Evolutionary conservation across 352 stramenopile genomes (phyloP), one percentile per base, ranked within the genome.

Genomic region (Globisporangium ultimum): DNA sequence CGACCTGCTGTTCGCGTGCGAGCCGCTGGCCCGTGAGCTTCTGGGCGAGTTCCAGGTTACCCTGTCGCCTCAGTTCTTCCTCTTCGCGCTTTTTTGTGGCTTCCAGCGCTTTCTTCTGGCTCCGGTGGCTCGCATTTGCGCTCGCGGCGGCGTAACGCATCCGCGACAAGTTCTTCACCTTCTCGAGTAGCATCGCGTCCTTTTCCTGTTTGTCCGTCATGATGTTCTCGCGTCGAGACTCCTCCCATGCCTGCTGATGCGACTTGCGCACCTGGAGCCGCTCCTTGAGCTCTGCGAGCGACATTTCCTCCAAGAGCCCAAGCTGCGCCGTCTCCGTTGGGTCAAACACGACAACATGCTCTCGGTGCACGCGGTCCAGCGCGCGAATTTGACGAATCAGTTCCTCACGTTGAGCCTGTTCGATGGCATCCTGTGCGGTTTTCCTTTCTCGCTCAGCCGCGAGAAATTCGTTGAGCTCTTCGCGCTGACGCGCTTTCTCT

Each of bases 241-340:
- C 76, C 59, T 97, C 79, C 71, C 80, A 84, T 18, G 80, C 74
- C 12, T 81, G 68, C 48, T 95, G 76, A 36, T 91, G 67, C 4
- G 72, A 63, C 63, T 94, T 76, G 47, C 88, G 90, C 18, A 93
- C 81, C 20, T 88, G 68, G n/a, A 97, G 66, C 1, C 91, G 78
- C 55, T 94, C 89, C 13, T 75, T 71, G 0, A 94, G 72, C 53
- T 98, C 91, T 0, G 88, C 68, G 5, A 98, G 71, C 14, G 84
- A 96, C 91, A 98, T 98, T 59, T 98, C 91, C 18, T 97, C 83
- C 12, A 98, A 72, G 5, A 98, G 48, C 0, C 90, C 89, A 17
- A 96, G 68, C 38, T 95, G 85, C 17, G 76, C 71, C 14, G 77
- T 96, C 63, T 94, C 83, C 2, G 92, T 96, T 0, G 91, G 91